Percentiles rank a stretch among this genome's conserved stretches.
phyloP scores from a whole-genome alignment of 805 yeast species.

The Metschnikowia lachancei region DNA sequence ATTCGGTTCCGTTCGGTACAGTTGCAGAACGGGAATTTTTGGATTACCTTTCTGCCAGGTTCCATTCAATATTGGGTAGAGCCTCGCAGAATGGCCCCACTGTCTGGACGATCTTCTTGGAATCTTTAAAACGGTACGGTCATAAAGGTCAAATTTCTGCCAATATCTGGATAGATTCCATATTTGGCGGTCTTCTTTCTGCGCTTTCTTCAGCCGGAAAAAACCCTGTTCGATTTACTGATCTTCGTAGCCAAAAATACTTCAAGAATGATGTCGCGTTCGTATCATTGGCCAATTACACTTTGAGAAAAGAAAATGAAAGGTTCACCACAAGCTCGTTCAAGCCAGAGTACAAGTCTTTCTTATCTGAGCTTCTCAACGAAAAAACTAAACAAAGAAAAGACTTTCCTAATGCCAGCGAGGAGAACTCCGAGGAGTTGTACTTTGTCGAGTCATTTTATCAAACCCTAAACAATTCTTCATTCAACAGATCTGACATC shows the following conservation, averaged over 20 bases:
- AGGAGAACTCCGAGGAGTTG: conserved; percentile 19
- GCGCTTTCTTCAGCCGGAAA: conserved; percentile 21
- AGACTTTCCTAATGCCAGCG: conserved; percentile 33
- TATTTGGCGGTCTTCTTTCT: conserved; percentile 23
- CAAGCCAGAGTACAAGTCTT: conserved; percentile 27
- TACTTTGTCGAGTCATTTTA: conserved; percentile 32
- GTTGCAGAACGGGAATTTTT: conserved; percentile 24
- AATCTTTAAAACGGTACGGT: conserved; percentile 18
- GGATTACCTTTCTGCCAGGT: conserved; percentile 34
- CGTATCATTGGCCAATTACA: conserved; percentile 28
- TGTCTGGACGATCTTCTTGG: conserved; percentile 30
- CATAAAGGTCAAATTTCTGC: conserved; percentile 34
- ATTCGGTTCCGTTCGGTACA: conserved; percentile 3
- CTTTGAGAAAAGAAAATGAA: conserved; percentile 24
- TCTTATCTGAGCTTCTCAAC: conserved; percentile 22
- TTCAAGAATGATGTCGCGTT: conserved; percentile 26
- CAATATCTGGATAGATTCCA: conserved; percentile 33
- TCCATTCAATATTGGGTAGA: conserved; percentile 32
- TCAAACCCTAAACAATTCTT: conserved; percentile 28
- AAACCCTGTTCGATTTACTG: conserved; percentile 18
- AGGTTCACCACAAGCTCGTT: conserved; percentile 20
- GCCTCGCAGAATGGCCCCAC: conserved; percentile 19
- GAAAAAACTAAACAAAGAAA: conserved; percentile 15
- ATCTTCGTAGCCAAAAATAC: conserved; percentile 21
- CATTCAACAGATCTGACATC: conserved; percentile 13